Evolutionary conservation across 73 alveolate species (phyloP), one percentile per base, ranked within the genome.

Genomic region (Urostyla sp.): DNA sequence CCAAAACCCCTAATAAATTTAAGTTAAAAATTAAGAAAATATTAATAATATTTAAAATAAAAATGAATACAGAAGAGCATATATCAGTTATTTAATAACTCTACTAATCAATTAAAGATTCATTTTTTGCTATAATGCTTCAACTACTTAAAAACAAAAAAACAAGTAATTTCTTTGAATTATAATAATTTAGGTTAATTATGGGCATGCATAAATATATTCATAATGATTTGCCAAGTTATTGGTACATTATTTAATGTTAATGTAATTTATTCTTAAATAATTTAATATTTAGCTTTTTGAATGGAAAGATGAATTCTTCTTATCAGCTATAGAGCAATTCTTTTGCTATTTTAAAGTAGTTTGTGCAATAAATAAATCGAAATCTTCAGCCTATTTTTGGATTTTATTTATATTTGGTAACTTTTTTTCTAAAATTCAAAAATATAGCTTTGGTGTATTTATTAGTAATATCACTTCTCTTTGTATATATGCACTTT

Each of bases 321-420:
- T 69, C 8, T 16, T 48, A 30, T 67, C 44, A 26, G 31, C 52
- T 3, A 37, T 69, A 34, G 3, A 6, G 5, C 21, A 20, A 1
- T 69, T 69, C 34, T 69, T 55, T 36, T 67, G 49, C 23, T 69
- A 69, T 46, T 28, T 69, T 13, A 45, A 59, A 45, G 16, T 69
- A 1, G 56, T 28, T 2, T 44, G 15, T 2, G 83, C 83, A 2
- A 69, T 69, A 31, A 30, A 48, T 48, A 49, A 27, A 3, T 69
- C 83, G 30, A 34, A 34, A 3, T 48, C 72, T 23, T 28, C 83
- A 0, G 18, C 55, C 27, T 69, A 69, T 30, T 69, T 37, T 23
- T 49, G 69, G 83, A 69, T 69, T 16, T 27, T 69, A 6, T 69
- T 69, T 31, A 46, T 46, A 34, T 63, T 63, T 21, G 79, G 79